These are phyloP conservation scores for Podila clonocystis DNA, from an alignment of 192 early-diverging fungal genomes.

Conservation along the genomic window DNA sequence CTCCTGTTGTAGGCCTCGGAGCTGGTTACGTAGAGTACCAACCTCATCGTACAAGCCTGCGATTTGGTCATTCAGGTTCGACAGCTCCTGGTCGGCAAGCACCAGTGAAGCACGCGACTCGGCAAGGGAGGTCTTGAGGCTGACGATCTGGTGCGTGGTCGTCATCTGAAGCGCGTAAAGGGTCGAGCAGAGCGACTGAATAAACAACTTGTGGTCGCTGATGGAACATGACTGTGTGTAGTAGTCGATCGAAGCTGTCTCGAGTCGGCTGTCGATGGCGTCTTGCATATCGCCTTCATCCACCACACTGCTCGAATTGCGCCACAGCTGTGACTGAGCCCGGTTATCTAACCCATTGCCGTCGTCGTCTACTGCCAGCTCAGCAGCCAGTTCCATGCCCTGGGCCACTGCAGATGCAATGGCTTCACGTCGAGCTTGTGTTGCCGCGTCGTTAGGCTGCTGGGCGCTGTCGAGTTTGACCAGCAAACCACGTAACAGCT, in stretches of 20 bases:
- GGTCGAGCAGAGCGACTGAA: slow-evolving; percentile 52
- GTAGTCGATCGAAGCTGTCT: slow-evolving; percentile 43
- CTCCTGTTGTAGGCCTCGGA: slow-evolving; percentile 55
- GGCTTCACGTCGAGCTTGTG: slow-evolving; percentile 18
- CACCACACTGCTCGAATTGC: slow-evolving; percentile 46
- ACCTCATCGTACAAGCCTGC: slow-evolving; percentile 56
- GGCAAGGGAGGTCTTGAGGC: slow-evolving; percentile 40
- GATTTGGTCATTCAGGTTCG: slow-evolving; percentile 52
- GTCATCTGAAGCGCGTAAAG: slow-evolving; percentile 55
- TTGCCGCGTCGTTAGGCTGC: slow-evolving; percentile 24
- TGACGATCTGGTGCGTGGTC: slow-evolving; percentile 37
- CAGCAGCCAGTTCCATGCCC: slow-evolving; percentile 45
- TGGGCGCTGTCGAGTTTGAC: slow-evolving; percentile 36
- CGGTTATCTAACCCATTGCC: slow-evolving; percentile 7
- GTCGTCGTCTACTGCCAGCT: slow-evolving; percentile 26
- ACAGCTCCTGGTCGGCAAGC: slow-evolving; percentile 54
- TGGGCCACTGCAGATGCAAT: slow-evolving; percentile 37
- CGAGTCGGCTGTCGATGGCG: slow-evolving; percentile 35
- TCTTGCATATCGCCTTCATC: slow-evolving; percentile 47
- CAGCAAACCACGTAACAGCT: slow-evolving; percentile 55
- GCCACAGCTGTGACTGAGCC: slow-evolving; percentile 31
- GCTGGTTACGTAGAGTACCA: slow-evolving; percentile 54
- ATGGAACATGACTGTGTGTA: slow-evolving; percentile 47
- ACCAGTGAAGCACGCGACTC: slow-evolving; percentile 53
- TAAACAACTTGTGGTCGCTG: slow-evolving; percentile 49